Percentiles rank a stretch among this genome's conserved stretches.
phyloP scores from a whole-genome alignment of 2,329 filamentous ascomycete genomes.

The Apiospora malaysiana region DNA sequence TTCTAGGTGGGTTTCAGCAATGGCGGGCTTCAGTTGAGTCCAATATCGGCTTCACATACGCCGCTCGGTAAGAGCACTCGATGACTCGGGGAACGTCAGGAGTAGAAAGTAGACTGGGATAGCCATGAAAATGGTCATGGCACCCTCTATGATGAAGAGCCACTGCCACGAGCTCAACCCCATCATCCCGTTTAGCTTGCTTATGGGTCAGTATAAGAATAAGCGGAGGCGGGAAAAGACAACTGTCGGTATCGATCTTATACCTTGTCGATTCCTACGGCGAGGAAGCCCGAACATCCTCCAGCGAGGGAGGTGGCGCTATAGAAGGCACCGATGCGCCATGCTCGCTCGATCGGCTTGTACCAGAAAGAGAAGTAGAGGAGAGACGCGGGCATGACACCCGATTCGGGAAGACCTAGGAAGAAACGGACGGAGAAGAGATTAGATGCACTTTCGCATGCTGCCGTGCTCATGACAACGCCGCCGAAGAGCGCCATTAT shows the following conservation, averaged over 20 bases:
- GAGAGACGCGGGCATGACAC: conserved; percentile 35
- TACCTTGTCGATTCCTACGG: background rate
- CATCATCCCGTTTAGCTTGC: conserved; percentile 26
- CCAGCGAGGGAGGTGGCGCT: background rate
- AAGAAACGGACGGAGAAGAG: conserved; percentile 33
- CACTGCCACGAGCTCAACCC: conserved; percentile 29
- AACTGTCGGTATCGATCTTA: background rate
- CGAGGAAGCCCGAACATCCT: conserved; percentile 7
- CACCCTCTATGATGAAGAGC: conserved; percentile 35
- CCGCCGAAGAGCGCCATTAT: conserved; percentile 38
- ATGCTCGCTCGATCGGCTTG: background rate
- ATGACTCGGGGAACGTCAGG: conserved; percentile 21
- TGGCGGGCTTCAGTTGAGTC: too few species aligned
- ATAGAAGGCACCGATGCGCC: background rate
- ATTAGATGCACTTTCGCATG: conserved; percentile 31
- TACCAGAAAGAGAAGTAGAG: conserved; percentile 29
- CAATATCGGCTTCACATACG: background rate
- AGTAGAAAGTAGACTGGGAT: conserved; percentile 25
- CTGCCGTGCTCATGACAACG: conserved; percentile 31
- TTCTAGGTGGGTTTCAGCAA: background rate
- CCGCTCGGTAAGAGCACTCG: background rate
- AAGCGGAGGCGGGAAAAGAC: background rate
- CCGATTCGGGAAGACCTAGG: conserved; percentile 36
- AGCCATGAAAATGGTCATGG: conserved; percentile 28
- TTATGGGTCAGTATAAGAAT: background rate